Conservation (phyloP, 108 stramenopile species). For the Chaetoceros tenuissimus region DNA sequence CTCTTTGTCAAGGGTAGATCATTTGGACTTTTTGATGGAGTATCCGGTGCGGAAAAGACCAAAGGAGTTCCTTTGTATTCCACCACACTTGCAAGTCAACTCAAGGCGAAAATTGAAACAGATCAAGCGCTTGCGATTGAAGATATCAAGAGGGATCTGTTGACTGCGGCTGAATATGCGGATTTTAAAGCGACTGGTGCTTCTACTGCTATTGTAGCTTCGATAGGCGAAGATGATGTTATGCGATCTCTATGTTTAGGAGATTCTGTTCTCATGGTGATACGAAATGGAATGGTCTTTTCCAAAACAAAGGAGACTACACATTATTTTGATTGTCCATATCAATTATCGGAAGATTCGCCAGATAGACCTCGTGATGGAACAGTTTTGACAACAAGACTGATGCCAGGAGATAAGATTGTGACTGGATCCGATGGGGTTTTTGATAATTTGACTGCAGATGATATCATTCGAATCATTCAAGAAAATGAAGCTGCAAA, state of each 20-base stretch:
- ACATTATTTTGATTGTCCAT: slow-evolving; percentile 87
- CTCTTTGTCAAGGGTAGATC: slow-evolving; percentile 54
- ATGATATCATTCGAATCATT: slow-evolving; percentile 29
- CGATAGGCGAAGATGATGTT: slow-evolving; percentile 63
- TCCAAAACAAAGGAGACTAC: slow-evolving; percentile 65
- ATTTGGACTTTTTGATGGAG: slow-evolving; percentile 88
- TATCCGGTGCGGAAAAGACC: slow-evolving; percentile 71
- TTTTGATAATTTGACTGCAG: slow-evolving; percentile 78
- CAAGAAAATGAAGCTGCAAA: slow-evolving; percentile 11
- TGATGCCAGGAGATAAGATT: slow-evolving; percentile 64
- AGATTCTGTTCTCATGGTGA: slow-evolving; percentile 64
- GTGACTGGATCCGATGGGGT: slow-evolving; percentile 77
- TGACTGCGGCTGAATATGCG: slow-evolving; percentile 48
- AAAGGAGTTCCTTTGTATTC: slow-evolving; percentile 74
- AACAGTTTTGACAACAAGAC: slow-evolving; percentile 54
- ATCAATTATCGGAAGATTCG: slow-evolving; percentile 68
- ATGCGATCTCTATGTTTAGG: slow-evolving; percentile 71
- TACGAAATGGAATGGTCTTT: slow-evolving; percentile 52
- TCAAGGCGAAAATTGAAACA: slow-evolving; percentile 33
- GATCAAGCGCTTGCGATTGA: slow-evolving; percentile 24
- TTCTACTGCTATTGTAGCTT: slow-evolving; percentile 72
- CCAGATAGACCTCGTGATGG: slow-evolving; percentile 78
- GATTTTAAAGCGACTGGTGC: slow-evolving; percentile 70
- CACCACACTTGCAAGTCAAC: slow-evolving; percentile 44
- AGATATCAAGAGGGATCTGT: slow-evolving; percentile 47